Evolutionary conservation across 768 basidiomycete species (phyloP), one percentile per base, ranked within the genome.

Genomic region (Leucocoprinus leucothites): DNA sequence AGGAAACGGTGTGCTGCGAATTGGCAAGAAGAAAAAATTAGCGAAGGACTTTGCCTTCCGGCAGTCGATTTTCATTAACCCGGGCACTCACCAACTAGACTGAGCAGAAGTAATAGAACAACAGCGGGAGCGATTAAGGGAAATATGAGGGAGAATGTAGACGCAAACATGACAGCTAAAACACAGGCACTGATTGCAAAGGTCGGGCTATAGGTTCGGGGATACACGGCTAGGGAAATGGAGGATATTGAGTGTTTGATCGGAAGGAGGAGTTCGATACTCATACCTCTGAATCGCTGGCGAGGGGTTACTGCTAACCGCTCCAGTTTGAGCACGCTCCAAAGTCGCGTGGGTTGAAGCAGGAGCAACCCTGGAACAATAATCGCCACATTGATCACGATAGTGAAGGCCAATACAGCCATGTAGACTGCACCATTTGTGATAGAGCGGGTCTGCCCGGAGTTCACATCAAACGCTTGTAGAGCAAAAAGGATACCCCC

Each of bases 71-170:
- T 21, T 28, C 21, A 41, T 19, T 49, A 18, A 51, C 42, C 28
- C 5, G 42, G 11, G 47, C 38, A 69, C 82, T 57, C 65, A 85
- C 86, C 86, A 60, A 89, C 76, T 53, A 89, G 70, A 9, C 84
- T 82, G 14, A 90, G 72, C 48, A 86, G 73, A 1, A 92, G 67
- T 48, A 91, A 68, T 35, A 91, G 58, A 45, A 82, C 74, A 28
- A 86, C 84, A 51, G 88, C 85, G 45, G 89, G 86, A 1, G 80
- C 84, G 54, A 92, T 81, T 51, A 91, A 70, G 1, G 91, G 90
- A 66, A 91, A 91, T 52, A 91, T 81, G 44, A 91, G 69, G 24
- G 83, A 72, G 71, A 92, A 89, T 7, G 81, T 82, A 21, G 86
- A 85, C 41, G 87, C 85, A 68, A 90, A 86, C 28, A 87, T 74